Conservation (phyloP, 305 asterid genomes). For the Fraxinus paxiana region DNA sequence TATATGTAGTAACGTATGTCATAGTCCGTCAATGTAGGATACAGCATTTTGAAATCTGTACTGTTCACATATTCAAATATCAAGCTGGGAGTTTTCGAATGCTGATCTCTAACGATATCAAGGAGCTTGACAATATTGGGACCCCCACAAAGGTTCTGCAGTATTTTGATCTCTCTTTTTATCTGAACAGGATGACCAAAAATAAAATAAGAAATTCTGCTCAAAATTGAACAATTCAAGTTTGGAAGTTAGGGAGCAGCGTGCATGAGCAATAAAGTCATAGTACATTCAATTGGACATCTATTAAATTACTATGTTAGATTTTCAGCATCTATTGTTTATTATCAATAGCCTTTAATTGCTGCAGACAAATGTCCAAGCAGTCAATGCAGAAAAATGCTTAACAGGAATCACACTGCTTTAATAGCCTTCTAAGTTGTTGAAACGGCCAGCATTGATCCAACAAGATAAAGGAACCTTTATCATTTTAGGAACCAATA, state of each 20-base stretch:
- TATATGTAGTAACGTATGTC: conserved; percentile 86
- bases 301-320: not conserved
- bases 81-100: conserved; percentile 89
- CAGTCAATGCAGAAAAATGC: not conserved
- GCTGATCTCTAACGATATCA: conserved; percentile 78
- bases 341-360: not conserved
- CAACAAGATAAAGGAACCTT: not conserved
- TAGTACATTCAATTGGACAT: not conserved
- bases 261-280: not conserved
- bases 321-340: not conserved
- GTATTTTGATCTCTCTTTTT: conserved; percentile 84
- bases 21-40: conserved; percentile 81
- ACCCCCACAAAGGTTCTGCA: conserved; percentile 87
- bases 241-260: not conserved
- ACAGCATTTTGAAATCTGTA: conserved; percentile 82
- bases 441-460: not conserved
- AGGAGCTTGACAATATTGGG: conserved; percentile 75
- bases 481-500: not conserved
- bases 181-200: conserved; percentile 41
- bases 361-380: not conserved
- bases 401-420: not conserved
- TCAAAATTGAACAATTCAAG: not conserved
- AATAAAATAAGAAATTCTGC: conserved; percentile 3
- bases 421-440: not conserved
- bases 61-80: conserved; percentile 86